phyloP scores from a whole-genome alignment of 2,329 filamentous ascomycete species.

The Apiospora arundinis region DNA sequence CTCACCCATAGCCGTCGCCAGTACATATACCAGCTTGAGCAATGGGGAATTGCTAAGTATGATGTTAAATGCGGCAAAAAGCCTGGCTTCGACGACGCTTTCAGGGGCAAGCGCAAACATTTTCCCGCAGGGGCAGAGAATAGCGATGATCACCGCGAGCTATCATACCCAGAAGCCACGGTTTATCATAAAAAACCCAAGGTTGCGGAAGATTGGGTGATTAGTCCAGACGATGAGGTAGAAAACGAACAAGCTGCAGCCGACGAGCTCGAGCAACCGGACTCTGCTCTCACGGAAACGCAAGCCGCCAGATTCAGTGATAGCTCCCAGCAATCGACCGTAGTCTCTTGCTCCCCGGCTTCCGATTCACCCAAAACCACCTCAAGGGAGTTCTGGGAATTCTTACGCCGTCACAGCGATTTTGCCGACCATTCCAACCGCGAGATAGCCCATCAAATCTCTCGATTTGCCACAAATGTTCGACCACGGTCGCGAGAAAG shows the following conservation, averaged over 20 bases:
- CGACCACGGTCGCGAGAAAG: neutral
- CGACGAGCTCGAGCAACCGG: neutral
- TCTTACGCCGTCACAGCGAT: neutral
- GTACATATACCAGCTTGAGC: neutral
- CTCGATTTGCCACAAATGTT: neutral
- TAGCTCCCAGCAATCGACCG: neutral
- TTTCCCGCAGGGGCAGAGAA: too few relatives aligned
- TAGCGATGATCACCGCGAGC: neutral
- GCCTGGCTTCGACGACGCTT: neutral
- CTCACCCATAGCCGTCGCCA: neutral
- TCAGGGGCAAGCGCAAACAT: neutral
- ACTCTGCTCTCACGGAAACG: neutral
- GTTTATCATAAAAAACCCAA: neutral
- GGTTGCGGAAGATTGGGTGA: neutral
- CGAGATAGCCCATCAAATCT: neutral
- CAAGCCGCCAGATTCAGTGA: neutral
- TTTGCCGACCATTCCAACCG: neutral
- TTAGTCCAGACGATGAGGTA: neutral
- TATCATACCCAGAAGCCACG: neutral
- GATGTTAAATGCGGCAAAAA: neutral
- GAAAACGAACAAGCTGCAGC: neutral
- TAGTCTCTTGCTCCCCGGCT: neutral
- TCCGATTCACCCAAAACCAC: neutral
- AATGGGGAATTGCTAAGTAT: neutral
- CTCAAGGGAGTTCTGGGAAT: neutral